Percentiles rank a stretch among this genome's conserved stretches.
These are phyloP conservation scores for Strigomonas galati DNA, from an alignment of 208 protist species.

Conservation along the genomic window DNA sequence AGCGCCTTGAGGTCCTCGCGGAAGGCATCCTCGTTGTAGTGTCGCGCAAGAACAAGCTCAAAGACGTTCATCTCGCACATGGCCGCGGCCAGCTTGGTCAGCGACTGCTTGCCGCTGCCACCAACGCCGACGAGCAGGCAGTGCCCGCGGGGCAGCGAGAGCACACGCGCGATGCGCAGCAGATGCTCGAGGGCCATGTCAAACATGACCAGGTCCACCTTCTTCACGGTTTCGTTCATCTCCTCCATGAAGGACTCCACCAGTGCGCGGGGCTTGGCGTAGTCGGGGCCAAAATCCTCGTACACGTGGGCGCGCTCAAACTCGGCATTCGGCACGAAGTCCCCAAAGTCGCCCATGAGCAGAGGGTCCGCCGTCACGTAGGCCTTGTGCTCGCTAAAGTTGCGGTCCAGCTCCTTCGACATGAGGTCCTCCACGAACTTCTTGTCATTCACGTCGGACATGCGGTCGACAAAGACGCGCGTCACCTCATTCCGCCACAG, in stretches of 20 bases:
- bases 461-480: slow-evolving; percentile 97
- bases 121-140: slow-evolving; percentile 98
- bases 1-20: slow-evolving; percentile 97
- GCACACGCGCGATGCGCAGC: slow-evolving; percentile 94
- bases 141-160: slow-evolving; percentile 95
- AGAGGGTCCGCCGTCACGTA: slow-evolving; percentile 85
- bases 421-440: slow-evolving; percentile 83
- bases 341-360: slow-evolving; percentile 96
- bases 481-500: slow-evolving; percentile 98
- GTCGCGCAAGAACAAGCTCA: slow-evolving; percentile 96
- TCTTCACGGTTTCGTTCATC: slow-evolving; percentile 90
- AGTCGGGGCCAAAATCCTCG: slow-evolving; percentile 91
- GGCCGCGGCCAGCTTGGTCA: slow-evolving; percentile 94
- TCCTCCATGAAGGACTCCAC: slow-evolving; percentile 94
- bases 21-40: slow-evolving; percentile 97
- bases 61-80: slow-evolving; percentile 95
- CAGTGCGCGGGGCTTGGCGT: slow-evolving; percentile 66
- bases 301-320: slow-evolving; percentile 83
- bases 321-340: slow-evolving; percentile 84
- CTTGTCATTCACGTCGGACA: slow-evolving; percentile 94
- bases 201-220: slow-evolving; percentile 98
- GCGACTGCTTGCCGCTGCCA: slow-evolving; percentile 97
- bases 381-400: slow-evolving; percentile 64
- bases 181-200: slow-evolving; percentile 98
- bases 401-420: slow-evolving; percentile 58